Percentiles rank a stretch among this genome's conserved stretches.
Evolutionary conservation across 1,284 basidiomycete species (phyloP).

Genomic region (Rhodotorula glutinis): DNA sequence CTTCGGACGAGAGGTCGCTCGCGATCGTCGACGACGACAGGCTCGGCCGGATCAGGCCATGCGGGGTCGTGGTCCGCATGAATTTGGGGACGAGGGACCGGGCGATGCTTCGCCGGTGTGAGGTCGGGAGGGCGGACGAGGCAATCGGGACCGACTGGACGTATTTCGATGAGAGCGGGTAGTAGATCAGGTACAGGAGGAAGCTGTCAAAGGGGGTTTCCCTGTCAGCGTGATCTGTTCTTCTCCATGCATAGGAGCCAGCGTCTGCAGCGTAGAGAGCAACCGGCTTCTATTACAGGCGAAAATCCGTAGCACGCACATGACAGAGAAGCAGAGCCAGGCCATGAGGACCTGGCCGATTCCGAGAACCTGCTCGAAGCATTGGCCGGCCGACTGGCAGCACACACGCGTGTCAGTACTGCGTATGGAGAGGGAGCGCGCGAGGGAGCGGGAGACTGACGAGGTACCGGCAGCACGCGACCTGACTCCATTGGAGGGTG

Average conservation of each 20-base stretch:
- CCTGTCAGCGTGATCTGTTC: constrained; percentile 9
- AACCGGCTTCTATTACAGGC: background rate
- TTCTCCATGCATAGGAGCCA: too few relatives aligned
- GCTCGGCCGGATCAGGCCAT: constrained; percentile 9
- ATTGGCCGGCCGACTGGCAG: constrained; percentile 63
- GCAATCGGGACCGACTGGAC: constrained; percentile 40
- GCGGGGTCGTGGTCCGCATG: constrained; percentile 30
- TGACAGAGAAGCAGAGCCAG: constrained; percentile 79
- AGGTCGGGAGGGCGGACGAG: constrained; percentile 19
- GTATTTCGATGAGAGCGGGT: constrained; percentile 77
- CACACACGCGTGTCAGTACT: background rate
- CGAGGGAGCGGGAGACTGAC: constrained; percentile 54
- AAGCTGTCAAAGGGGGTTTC: constrained; percentile 56
- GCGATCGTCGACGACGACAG: background rate
- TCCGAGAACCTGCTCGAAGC: constrained; percentile 77
- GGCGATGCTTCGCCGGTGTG: constrained; percentile 20
- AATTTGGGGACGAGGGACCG: constrained; percentile 26
- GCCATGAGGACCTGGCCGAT: constrained; percentile 77
- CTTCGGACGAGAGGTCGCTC: constrained; percentile 1
- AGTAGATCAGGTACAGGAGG: constrained; percentile 87
- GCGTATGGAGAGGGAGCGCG: background rate
- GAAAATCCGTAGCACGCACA: constrained; percentile 58
- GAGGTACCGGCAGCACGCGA: constrained; percentile 73
- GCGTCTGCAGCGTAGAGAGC: background rate
- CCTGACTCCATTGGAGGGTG: constrained; percentile 80